Percentiles rank a stretch among this genome's conserved stretches.
Conservation (phyloP, 2,329 filamentous ascomycete genomes). For the Spiromastix sp. region DNA sequence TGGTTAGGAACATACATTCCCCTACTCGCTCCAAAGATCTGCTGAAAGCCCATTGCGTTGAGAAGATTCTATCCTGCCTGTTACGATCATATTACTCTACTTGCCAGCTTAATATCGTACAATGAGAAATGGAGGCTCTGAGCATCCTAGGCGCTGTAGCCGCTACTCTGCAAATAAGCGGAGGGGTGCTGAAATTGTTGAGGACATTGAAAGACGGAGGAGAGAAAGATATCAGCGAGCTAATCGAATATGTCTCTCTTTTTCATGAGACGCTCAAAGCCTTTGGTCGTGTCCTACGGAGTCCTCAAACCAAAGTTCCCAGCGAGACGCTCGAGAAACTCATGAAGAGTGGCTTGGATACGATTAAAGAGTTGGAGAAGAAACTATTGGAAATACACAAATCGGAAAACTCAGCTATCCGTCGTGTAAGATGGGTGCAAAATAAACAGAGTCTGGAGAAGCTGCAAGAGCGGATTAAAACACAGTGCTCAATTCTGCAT, state of each 20-base stretch:
- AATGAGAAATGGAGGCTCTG: too few species aligned
- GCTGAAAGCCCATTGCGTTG: too few species aligned
- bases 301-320: slow-evolving; percentile 11
- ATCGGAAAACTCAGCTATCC: slow-evolving; percentile 8
- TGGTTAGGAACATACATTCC: too few species aligned
- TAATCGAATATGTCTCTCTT: too few species aligned
- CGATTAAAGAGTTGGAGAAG: slow-evolving; percentile 8
- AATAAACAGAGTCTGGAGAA: slow-evolving; percentile 8
- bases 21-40: too few species aligned
- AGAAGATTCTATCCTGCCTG: too few species aligned
- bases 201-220: slow-evolving; percentile 8
- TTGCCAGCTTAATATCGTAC: too few species aligned
- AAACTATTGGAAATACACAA: slow-evolving; percentile 6
- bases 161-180: too few species aligned
- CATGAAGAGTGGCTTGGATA: slow-evolving; percentile 6
- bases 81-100: too few species aligned
- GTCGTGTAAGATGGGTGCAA: slow-evolving; percentile 11
- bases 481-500: slow-evolving; percentile 9
- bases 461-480: slow-evolving; percentile 8
- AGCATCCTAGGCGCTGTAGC: too few species aligned
- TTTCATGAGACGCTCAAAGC: slow-evolving; percentile 10
- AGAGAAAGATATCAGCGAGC: too few species aligned
- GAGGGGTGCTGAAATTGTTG: slow-evolving; percentile 6
- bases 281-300: slow-evolving; percentile 11
- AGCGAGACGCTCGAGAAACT: slow-evolving; percentile 6